Evolutionary conservation across 306 rosid species (phyloP).

Genomic region (Acacia melanoxylon): DNA sequence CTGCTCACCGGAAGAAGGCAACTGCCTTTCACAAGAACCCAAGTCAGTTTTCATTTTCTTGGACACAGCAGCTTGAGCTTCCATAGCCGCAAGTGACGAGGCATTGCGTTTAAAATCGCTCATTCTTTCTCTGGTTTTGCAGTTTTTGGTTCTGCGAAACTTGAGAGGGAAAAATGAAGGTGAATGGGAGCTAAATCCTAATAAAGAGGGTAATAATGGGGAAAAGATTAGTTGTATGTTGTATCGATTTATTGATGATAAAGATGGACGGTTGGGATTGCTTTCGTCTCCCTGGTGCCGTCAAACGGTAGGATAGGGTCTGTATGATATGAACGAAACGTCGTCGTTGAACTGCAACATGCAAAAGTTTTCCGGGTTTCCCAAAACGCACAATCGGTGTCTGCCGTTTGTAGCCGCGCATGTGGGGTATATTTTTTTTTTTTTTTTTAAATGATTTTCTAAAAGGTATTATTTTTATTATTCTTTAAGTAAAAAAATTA

Average conservation of each 20-base stretch:
- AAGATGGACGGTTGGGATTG: constrained; percentile 53
- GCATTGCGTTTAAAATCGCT: constrained; percentile 53
- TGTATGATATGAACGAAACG: constrained; percentile 18
- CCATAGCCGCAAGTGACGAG: constrained; percentile 33
- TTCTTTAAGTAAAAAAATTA: too few species aligned
- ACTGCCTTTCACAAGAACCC: neutral
- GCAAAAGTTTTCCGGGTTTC: neutral
- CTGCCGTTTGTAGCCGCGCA: neutral
- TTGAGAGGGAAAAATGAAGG: constrained; percentile 2
- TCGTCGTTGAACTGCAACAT: constrained; percentile 18
- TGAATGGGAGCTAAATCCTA: constrained; percentile 15
- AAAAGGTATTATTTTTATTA: too few species aligned
- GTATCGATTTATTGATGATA: neutral
- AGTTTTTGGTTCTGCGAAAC: constrained; percentile 23
- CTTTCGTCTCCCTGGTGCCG: neutral
- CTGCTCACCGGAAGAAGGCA: constrained; percentile 23
- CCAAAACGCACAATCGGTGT: neutral
- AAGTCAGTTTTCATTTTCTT: constrained; percentile 51
- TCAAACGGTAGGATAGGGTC: neutral
- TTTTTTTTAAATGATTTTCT: too few species aligned
- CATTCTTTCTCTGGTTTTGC: constrained; percentile 36
- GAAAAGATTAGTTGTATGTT: constrained; percentile 40
- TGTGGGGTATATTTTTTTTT: neutral
- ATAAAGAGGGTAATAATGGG: constrained; percentile 38
- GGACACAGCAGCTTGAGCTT: constrained; percentile 38